Base-by-base conservation (phyloP, 257 asterid species). In the Capsicum pubescens region DNA sequence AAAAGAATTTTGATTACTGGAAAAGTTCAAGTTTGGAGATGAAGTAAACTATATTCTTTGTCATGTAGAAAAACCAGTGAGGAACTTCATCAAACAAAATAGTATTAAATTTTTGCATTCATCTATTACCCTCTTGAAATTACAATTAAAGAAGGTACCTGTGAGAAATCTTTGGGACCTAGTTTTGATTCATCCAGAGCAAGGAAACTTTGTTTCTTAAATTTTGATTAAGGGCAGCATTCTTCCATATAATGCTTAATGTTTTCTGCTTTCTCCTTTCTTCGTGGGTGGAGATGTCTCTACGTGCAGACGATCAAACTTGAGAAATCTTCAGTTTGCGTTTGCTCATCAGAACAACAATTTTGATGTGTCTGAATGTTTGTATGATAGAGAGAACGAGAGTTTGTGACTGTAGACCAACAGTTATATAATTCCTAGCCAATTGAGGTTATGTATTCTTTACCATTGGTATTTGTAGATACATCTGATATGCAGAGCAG, bases 361-460 rank as follows among this genome's bases (percentile, higher is more conserved):
- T 52, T 12, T 76, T 76, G 26, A 52, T 26, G 14, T 8, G 81
- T 26, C 48, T 76, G 12, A 76, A 76, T 52, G 81, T 52, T 14
- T 26, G 21, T 14, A 7, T 52, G 46, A 72, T 48, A 1, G 56
- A 70, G 79, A 2, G 36, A n/a, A 3, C 8, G 63, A 54, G 81
- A 76, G 48, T 52, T 76, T 74, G 81, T 52, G 21, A 74, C 81
- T 14, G 46, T 72, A 71, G n/a, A 72, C 46, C 46, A 50, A 50
- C 81, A 21, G 5, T 74, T 52, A 12, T 12, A 52, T 74, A 32
- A 50, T 50, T 74, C 81, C 81, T 74, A 74, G 42, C 10, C 42
- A 46, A 11, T 46, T 48, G 80, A 72, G 80, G 10, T n/a, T 6
- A n/a, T 72, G 32, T 42, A 72, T 72, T 19, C 15, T 72, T 72